These are phyloP conservation scores for Mucor indicus DNA, from an alignment of 371 early-diverging fungal genomes.

Conservation along the genomic window DNA sequence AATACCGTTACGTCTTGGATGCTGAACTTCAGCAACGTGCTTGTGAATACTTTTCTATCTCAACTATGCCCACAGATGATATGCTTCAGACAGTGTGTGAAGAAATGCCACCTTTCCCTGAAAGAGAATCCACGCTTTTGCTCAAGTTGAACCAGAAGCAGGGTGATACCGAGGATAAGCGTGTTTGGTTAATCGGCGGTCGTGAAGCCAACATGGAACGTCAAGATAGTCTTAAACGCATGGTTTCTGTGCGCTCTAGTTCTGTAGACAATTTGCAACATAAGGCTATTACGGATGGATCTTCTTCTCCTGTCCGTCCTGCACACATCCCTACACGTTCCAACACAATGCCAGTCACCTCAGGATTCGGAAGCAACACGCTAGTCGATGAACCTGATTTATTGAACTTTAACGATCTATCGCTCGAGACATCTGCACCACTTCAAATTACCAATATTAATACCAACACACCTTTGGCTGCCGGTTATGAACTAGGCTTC, in stretches of 20 bases:
- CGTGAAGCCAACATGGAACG: conserved; percentile 74
- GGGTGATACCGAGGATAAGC: conserved; percentile 90
- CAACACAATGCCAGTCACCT: conserved; percentile 12
- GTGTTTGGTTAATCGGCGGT: conserved; percentile 94
- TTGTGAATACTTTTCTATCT: conserved; percentile 90
- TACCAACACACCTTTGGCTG: conserved; percentile 37
- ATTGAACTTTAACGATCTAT: conserved; percentile 32
- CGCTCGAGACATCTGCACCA: conserved; percentile 11
- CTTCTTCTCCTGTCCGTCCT: background rate
- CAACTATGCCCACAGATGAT: conserved; percentile 80
- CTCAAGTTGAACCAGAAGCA: conserved; percentile 78
- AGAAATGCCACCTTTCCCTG: conserved; percentile 96
- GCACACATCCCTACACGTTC: conserved; percentile 10
- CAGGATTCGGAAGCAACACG: background rate
- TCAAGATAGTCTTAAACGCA: conserved; percentile 44
- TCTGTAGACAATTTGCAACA: conserved; percentile 19
- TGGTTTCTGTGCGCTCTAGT: conserved; percentile 38
- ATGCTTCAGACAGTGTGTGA: conserved; percentile 90
- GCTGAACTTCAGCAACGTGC: conserved; percentile 96
- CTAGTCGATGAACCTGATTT: conserved; percentile 25
- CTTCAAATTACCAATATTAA: conserved; percentile 10
- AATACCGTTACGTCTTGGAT: conserved; percentile 85
- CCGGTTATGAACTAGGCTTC: conserved; percentile 58
- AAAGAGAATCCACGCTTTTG: conserved; percentile 88
- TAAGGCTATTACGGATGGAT: background rate